Evolutionary conservation across 441 rosid species (phyloP), one percentile per base, ranked within the genome.

Genomic region (Metrosideros polymorpha): DNA sequence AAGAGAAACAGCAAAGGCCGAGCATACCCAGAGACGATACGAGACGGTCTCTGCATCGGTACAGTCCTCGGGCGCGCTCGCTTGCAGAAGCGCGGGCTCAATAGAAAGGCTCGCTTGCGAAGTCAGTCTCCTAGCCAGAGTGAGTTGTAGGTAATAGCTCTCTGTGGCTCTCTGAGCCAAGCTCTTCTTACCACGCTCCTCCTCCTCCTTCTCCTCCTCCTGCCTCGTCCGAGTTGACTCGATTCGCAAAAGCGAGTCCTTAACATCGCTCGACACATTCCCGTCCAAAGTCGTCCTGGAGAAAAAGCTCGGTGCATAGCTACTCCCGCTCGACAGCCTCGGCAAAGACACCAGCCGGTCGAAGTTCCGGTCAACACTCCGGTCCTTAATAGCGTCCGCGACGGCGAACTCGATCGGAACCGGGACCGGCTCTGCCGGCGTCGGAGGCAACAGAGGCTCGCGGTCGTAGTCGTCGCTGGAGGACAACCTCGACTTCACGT

Each of bases 301-400:
- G 91, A 95, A 95, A 92, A 94, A 93, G 90, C 99, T 96, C 25
- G 96, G 95, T 1, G 94, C 94, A 75, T 92, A 94, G 85, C 98
- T 96, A 83, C 99, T 97, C 86, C 95, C 98, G 79, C 99, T 97
- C 2, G 99, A 96, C 63, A 95, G 83, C 91, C 99, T 90, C 51
- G 94, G 94, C 91, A 97, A 90, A 24, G 98, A 96, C 27, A 93
- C 93, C 89, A 92, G 94, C 66, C 92, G 90, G 30, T 95, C 98
- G 86, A 95, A 94, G 88, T 88, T 92, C 86, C 92, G 89, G 85
- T 92, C 96, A 87, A 90, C 92, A 56, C 90, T 91, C 47, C 93
- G 87, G 57, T 91, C 94, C 35, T 86, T 84, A 47, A 71, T 39
- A 39, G 9, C 49, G 79, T 39, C 9, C 83, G 66, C 51, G 84